Percentiles rank a stretch among this genome's conserved stretches.
phyloP scores from a whole-genome alignment of 75 land plant species.

The Sequoia sempervirens region DNA sequence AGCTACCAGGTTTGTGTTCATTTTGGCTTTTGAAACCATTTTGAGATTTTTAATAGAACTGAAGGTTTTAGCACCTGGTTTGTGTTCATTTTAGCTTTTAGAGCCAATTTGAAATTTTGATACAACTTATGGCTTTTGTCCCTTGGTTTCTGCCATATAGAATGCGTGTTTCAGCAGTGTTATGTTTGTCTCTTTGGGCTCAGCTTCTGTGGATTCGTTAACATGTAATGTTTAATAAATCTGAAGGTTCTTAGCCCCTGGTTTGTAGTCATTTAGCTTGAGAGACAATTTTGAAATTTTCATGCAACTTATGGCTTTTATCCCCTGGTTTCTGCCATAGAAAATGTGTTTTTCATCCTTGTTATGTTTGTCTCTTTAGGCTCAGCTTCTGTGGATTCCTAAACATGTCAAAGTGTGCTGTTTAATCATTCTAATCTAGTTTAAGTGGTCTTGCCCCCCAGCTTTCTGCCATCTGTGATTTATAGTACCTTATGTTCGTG shows the following conservation, averaged over 20 bases:
- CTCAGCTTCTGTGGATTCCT: not conserved
- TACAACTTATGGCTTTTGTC: too few species aligned
- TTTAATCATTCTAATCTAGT: too few species aligned
- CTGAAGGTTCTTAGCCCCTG: not conserved
- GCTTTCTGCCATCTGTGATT: too few species aligned
- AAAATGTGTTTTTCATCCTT: not conserved
- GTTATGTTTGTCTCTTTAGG: not conserved
- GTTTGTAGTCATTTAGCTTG: not conserved
- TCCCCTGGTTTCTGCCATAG: not conserved
- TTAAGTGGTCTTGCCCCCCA: too few species aligned
- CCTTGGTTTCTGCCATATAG: not conserved
- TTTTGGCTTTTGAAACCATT: not conserved
- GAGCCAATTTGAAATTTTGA: not conserved
- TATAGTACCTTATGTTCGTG: too few species aligned
- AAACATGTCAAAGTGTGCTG: not conserved
- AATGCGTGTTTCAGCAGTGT: not conserved
- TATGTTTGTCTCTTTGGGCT: not conserved
- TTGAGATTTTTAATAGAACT: not conserved
- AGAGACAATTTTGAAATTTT: not conserved
- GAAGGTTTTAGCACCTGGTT: not conserved
- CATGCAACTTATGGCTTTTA: not conserved
- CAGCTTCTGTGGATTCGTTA: not conserved
- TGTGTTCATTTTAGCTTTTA: not conserved
- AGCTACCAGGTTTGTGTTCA: not conserved
- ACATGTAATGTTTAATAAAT: not conserved